Conservation (phyloP, 2,329 filamentous ascomycete species). For the Cladorrhinum sp. region DNA sequence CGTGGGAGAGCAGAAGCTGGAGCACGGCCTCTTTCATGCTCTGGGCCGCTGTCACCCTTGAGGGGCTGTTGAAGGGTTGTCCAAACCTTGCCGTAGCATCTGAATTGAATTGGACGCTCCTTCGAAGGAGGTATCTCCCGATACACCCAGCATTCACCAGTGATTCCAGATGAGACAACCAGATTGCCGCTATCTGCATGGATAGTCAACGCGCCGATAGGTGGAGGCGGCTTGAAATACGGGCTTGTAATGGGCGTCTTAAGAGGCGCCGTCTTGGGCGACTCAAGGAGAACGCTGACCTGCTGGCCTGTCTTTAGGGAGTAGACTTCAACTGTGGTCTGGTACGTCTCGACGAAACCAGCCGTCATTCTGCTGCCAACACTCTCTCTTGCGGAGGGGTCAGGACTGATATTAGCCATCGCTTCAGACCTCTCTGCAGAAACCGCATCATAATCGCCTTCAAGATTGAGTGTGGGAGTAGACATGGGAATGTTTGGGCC, state of each 20-base stretch:
- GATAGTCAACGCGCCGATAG: slow-evolving; percentile 70
- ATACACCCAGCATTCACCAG: slow-evolving; percentile 84
- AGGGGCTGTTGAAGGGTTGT: slow-evolving; percentile 70
- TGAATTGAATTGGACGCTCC: slow-evolving; percentile 46
- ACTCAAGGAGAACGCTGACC: slow-evolving; percentile 70
- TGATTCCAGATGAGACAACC: slow-evolving; percentile 73
- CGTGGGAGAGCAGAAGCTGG: slow-evolving; percentile 38
- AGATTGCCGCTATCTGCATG: slow-evolving; percentile 70
- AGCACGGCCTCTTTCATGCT: slow-evolving; percentile 42
- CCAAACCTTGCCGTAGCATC: slow-evolving; percentile 87
- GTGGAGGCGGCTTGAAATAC: slow-evolving; percentile 64
- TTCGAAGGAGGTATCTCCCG: slow-evolving; percentile 45
- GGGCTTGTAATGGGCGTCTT: slow-evolving; percentile 58
- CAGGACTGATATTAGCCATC: slow-evolving; percentile 42
- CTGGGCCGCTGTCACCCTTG: slow-evolving; percentile 47
- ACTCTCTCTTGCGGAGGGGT: slow-evolving; percentile 26
- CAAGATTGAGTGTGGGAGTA: slow-evolving; percentile 35
- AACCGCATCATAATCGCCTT: slow-evolving; percentile 37
- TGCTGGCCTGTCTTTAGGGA: slow-evolving; percentile 73
- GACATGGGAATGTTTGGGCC: slow-evolving; percentile 58
- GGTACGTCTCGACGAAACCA: slow-evolving; percentile 59
- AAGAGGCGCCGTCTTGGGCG: slow-evolving; percentile 57
- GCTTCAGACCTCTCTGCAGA: slow-evolving; percentile 39
- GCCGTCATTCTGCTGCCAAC: slow-evolving; percentile 37
- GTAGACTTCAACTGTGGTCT: slow-evolving; percentile 86